Base-by-base conservation (phyloP, 768 basidiomycete genomes). In the Podaxis sp. region DNA sequence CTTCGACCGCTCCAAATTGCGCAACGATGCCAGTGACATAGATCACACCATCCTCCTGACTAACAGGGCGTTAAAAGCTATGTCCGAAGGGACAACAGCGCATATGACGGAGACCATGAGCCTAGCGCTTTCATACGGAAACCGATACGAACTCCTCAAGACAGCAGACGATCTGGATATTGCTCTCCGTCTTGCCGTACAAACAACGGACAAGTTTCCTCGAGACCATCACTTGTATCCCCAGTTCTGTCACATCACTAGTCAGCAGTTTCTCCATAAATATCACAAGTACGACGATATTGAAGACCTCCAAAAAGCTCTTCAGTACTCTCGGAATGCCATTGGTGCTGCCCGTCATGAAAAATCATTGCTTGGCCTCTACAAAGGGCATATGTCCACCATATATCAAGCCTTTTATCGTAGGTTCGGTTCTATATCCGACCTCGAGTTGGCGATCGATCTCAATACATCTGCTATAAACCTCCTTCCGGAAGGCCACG, bases 261-360 rank as follows among this genome's bases (percentile, higher is more conserved):
- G 59, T 41, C 59, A 50, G 26, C 50, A 37, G 15, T 52, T 40
- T 36, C 50, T 60, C 10, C 10, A 38, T 13, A 52, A 49, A 28
- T 53, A 61, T 13, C 48, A 22, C 5, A 37, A 26, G 6, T 15
- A 57, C 8, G 17, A 50, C n/a, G 37, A 64, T 36, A 52, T 40
- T 20, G 41, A 10, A 15, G 63, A 64, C 40, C 51, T 64, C 11
- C 24, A 59, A 36, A 11, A 51, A 13, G 59, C 51, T 40, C 37
- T 40, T 12, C 50, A 26, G 8, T 33, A n/a, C 28, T 41, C 8
- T 40, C 22, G 36, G 49, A n/a, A 22, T 30, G 50, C 59, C 3
- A 26, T 53, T 22, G 37, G 20, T 4, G 12, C 60, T 2, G 28
- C 44, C n/a, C 36, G 2, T 6, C 20, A 3, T 12, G 28, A 37